phyloP scores from a whole-genome alignment of 805 yeast species.

The Ogataea corticis region DNA sequence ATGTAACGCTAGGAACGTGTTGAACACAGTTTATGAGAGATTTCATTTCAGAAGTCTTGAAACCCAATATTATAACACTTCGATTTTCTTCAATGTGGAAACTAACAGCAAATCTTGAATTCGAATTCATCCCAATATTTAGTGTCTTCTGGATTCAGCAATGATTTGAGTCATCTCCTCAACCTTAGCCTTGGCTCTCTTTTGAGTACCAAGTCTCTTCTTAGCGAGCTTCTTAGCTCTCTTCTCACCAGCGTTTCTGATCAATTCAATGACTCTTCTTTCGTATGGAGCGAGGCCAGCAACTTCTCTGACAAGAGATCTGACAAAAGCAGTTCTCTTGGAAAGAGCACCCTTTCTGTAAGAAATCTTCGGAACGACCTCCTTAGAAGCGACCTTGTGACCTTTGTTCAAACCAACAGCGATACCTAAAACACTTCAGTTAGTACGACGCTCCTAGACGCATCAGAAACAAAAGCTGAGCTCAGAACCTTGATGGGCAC shows the following conservation, averaged over 20 bases:
- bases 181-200: slow-evolving; percentile 99
- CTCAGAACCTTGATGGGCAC: background rate
- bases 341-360: slow-evolving; percentile 96
- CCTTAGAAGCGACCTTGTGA: slow-evolving; percentile 88
- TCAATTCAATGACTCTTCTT: slow-evolving; percentile 98
- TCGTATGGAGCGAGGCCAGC: slow-evolving; percentile 99
- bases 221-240: slow-evolving; percentile 99
- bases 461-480: background rate
- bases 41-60: slow-evolving; percentile 8
- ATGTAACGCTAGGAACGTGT: no score
- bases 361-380: slow-evolving; percentile 84
- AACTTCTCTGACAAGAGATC: slow-evolving; percentile 94
- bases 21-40: slow-evolving; percentile 8
- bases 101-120: slow-evolving; percentile 5
- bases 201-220: slow-evolving; percentile 99
- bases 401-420: slow-evolving; percentile 99
- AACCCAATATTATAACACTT: slow-evolving; percentile 8
- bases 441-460: slow-evolving; percentile 9
- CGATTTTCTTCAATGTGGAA: slow-evolving; percentile 5
- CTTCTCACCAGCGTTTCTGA: slow-evolving; percentile 99
- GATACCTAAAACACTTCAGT: slow-evolving; percentile 56
- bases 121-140: slow-evolving; percentile 31
- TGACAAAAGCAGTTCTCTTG: slow-evolving; percentile 94
- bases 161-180: slow-evolving; percentile 97
- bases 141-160: slow-evolving; percentile 95